Base-by-base conservation (phyloP, 805 yeast species). In the Candida xiaguanensis region DNA sequence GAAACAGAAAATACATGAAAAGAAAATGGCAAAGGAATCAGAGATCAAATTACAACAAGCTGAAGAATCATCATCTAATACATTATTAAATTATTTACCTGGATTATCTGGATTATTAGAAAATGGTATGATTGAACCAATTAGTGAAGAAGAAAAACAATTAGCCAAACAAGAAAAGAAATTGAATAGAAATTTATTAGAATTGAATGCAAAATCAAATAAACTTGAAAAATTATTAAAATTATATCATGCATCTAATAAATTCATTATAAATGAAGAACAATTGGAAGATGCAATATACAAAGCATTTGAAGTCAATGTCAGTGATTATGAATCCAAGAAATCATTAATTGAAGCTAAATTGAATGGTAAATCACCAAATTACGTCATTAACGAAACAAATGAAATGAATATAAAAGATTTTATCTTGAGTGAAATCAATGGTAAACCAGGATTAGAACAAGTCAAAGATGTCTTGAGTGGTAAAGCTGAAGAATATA, bases 191-290 rank as follows among this genome's bases (percentile, higher is more conserved):
- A 68, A 74, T 45, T 63, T 72, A 30, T 56, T 62, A 11, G 80
- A 80, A 49, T 70, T 82, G 42, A 65, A 63, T 36, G 70, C 69
- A 4, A 71, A 77, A 48, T 78, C 76, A 45, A 60, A 64, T 31
- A 74, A 74, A 49, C 78, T 89, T 12, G 65, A 65, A 28, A 67
- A 74, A 34, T 61, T 89, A 34, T 64, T 90, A 43, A 82, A 77
- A 47, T 70, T 90, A 39, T 88, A 85, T 60, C 87, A 87, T 52
- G 75, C 80, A 2, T 67, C 91, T 1, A 72, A 75, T 19, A 68
- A 73, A 31, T 89, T 78, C 61, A 85, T 88, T 49, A 77, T 86
- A 28, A 82, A 82, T 22, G 95, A 85, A 59, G 75, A 70, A 36
- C 79, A 78, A 57, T 70, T 85, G 44, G 75, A 73, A 31, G 64